Evolutionary conservation across 495 filamentous ascomycete species (phyloP), one percentile per base, ranked within the genome.

Genomic region (Aspergillus olivimuriae): DNA sequence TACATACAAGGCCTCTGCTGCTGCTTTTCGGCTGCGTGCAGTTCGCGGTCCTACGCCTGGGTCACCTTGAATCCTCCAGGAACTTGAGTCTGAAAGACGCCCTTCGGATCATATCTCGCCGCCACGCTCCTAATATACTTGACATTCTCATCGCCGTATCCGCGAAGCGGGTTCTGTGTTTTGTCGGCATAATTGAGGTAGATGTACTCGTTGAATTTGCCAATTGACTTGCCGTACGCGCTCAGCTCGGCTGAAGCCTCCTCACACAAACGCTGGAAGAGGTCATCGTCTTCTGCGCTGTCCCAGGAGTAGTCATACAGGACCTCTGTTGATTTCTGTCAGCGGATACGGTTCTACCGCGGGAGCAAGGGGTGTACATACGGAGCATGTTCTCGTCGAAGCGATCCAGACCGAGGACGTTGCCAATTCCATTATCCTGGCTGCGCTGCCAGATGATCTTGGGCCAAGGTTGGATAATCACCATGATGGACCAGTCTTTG

Each of bases 31-130:
- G n/a, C n/a, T n/a, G n/a, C n/a, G n/a, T n/a, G n/a, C n/a, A n/a
- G n/a, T n/a, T n/a, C n/a, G n/a, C 26, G 26, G 7, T 30, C 19
- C 10, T 38, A 32, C 28, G 24, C 44, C 36, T 42, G 15, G 26
- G 19, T 39, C 9, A 66, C 47, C 51, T 67, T 65, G 28, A 61
- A 67, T 22, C 63, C 64, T 37, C 64, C 64, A 19, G 64, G 64
- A 14, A 71, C 63, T 37, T 65, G 43, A 23, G 37, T 66, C 66
- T 77, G 73, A 43, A 80, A 80, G 1, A 77, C 57, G 1, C 55
- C 65, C 1, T 62, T 42, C 0, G 74, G 73, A 44, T 80, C 77
- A 47, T 73, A 80, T 54, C 71, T 68, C 44, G 52, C 51, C 2
- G 61, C 66, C 30, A 67, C 59, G 17, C 43, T 34, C 19, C 51